Conservation (phyloP, 768 basidiomycete species). For the Trametes cinnabarina region DNA sequence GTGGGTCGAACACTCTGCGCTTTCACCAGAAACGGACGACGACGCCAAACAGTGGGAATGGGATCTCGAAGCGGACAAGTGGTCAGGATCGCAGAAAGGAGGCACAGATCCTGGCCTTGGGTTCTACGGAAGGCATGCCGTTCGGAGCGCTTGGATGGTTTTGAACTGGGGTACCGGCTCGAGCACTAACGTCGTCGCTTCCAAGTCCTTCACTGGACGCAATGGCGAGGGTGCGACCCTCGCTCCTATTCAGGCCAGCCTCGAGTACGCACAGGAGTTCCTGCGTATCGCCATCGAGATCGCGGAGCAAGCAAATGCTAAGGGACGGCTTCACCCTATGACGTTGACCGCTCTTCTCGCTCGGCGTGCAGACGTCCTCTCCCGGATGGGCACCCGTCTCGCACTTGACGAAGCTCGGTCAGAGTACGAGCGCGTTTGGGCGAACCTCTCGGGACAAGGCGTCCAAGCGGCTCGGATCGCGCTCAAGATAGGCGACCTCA, state of each 20-base stretch:
- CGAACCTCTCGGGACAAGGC: conserved; percentile 38
- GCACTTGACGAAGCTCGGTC: conserved; percentile 53
- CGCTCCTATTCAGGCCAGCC: conserved; percentile 51
- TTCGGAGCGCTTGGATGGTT: conserved; percentile 72
- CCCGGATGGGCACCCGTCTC: conserved; percentile 54
- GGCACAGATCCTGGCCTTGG: conserved; percentile 77
- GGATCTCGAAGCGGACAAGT: conserved; percentile 59
- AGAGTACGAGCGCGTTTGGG: conserved; percentile 61
- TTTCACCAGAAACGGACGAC: conserved; percentile 47
- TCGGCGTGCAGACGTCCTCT: conserved; percentile 55
- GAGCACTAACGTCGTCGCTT: conserved; percentile 36
- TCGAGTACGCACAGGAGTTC: conserved; percentile 54
- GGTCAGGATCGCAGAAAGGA: conserved; percentile 50
- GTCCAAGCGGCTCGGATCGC: conserved; percentile 54
- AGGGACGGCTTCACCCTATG: conserved; percentile 44
- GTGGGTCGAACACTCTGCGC: conserved; percentile 60
- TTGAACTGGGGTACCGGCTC: conserved; percentile 60
- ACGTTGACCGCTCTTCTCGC: conserved; percentile 55
- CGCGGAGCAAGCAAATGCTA: conserved; percentile 39
- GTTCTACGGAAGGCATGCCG: conserved; percentile 54
- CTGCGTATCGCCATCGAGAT: conserved; percentile 48
- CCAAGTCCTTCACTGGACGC: conserved; percentile 36
- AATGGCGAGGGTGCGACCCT: conserved; percentile 35
- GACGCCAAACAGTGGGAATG: conserved; percentile 64
- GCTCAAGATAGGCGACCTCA: conserved; percentile 66